Base-by-base conservation (phyloP, 192 early-diverging fungal genomes). In the Ambispora gerdemannii region DNA sequence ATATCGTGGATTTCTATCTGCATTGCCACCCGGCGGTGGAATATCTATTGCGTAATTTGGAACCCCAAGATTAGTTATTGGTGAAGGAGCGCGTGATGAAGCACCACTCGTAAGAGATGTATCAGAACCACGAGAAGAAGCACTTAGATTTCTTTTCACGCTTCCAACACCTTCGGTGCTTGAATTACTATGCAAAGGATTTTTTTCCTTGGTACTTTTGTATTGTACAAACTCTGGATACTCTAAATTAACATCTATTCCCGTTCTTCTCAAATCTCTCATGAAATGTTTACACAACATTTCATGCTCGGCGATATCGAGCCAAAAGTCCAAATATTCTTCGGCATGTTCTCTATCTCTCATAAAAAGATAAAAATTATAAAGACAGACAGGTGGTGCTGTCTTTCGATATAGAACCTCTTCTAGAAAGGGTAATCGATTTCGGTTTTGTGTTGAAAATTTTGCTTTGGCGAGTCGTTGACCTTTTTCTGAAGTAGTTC, bases 321-420 rank as follows among this genome's bases (percentile, higher is more conserved):
- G 74, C 77, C 87, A 92, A 70, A 92, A 92, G 66, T 92, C 89
- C 8, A 92, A 81, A 65, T 89, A 83, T 72, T 89, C 88, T 32
- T 85, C 77, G n/a, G 79, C 78, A 32, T 77, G 71, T 53, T 89
- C 84, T 52, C 82, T 73, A 66, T 91, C 88, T n/a, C 87, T 75
- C 80, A 92, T 82, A 43, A 87, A 85, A 52, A 90, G 77, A 75
- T 89, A 92, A 77, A 85, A 91, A 72, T 91, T 90, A 65, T 81
- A 91, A n/a, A 92, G 76, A 61, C 91, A 92, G 30, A 92, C 79
- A 2, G 91, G 91, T 8, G 86, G 87, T 33, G 78, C 67, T 0
- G 89, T 88, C 50, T 85, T 88, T 24, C 91, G 79, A 56, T 80
- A 68, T 8, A 92, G 80, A 17, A 89, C 87, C 70, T 91, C 82